Evolutionary conservation across 352 stramenopile species (phyloP).

Genomic region (Phytophthora constricta): DNA sequence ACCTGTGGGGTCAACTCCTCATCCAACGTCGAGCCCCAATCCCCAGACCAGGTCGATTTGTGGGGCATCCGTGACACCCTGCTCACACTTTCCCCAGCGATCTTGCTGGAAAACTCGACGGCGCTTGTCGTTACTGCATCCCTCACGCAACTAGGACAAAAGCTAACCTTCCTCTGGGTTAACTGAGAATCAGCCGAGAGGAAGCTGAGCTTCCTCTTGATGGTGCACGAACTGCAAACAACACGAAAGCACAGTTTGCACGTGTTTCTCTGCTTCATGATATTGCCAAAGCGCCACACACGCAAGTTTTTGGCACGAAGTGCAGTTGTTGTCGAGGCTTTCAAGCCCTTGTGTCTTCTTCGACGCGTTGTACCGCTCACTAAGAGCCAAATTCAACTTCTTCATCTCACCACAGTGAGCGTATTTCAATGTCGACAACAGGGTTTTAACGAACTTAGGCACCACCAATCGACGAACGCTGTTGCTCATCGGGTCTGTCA

Average conservation of each 20-base stretch:
- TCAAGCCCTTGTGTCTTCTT: constrained; percentile 18
- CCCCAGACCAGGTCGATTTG: neutral
- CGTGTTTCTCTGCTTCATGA: constrained; percentile 1
- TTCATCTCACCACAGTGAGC: constrained; percentile 49
- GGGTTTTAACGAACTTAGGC: constrained; percentile 36
- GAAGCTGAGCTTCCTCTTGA: neutral
- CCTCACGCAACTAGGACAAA: neutral
- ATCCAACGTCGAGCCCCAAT: neutral
- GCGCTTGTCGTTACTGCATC: neutral
- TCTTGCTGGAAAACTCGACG: neutral
- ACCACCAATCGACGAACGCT: constrained; percentile 40
- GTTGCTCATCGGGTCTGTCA: constrained; percentile 33
- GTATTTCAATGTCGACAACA: constrained; percentile 39
- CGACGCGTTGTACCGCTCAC: constrained; percentile 22
- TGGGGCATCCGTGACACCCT: neutral
- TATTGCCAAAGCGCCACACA: constrained; percentile 25
- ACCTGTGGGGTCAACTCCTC: no score
- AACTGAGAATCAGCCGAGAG: neutral
- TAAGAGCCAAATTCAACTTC: constrained; percentile 44
- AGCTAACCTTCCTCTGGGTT: neutral
- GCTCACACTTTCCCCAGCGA: neutral
- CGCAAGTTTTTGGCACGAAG: constrained; percentile 18
- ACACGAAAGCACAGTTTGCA: neutral
- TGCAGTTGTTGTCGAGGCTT: constrained; percentile 20
- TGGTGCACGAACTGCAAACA: neutral